Base-by-base conservation (phyloP, 257 asterid species). In the Solanum neorickii region DNA sequence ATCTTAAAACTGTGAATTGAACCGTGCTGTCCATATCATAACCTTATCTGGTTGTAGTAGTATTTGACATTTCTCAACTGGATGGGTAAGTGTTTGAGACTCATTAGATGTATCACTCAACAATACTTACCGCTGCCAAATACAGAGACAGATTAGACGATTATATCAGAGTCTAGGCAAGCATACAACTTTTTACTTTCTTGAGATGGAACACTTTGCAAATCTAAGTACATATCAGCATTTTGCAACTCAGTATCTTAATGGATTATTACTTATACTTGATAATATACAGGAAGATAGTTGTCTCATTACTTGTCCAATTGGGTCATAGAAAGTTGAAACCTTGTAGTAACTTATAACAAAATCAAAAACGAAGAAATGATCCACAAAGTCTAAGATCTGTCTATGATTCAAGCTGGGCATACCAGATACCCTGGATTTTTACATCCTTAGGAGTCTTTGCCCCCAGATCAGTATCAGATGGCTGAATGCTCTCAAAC, bases 361-460 rank as follows among this genome's bases (percentile, higher is more conserved):
- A 92, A 92, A 95, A 90, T 86, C 84, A 88, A 86, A 90, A 91
- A 75, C 89, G 82, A 88, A 87, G 73, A 70, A 90, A 89, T 62
- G 73, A 85, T 75, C 65, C 88, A 88, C 88, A 46, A n/a, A 21
- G 83, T 23, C 20, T 73, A 56, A 72, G 77, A 56, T 47, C 87
- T 46, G 84, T 88, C 92, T 90, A 94, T 68, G 52, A 91, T 13
- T 95, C 99, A 37, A 97, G 98, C 88, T 97, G 99, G 39, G 96
- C 99, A 93, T 97, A 97, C 98, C 99, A 97, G 29, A 97, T 31
- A n/a, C 99, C 99, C 86, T 94, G 98, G 87, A 97, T 96, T 85
- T 96, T 97, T 35, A 97, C 99, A 27, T 97, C 99, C 90, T 97
- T 97, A 9, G 99, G 99, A 7, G 93, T 94, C 92, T 97, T 97